phyloP scores from a whole-genome alignment of 2,329 filamentous ascomycete species.

The Epichloe festucae region DNA sequence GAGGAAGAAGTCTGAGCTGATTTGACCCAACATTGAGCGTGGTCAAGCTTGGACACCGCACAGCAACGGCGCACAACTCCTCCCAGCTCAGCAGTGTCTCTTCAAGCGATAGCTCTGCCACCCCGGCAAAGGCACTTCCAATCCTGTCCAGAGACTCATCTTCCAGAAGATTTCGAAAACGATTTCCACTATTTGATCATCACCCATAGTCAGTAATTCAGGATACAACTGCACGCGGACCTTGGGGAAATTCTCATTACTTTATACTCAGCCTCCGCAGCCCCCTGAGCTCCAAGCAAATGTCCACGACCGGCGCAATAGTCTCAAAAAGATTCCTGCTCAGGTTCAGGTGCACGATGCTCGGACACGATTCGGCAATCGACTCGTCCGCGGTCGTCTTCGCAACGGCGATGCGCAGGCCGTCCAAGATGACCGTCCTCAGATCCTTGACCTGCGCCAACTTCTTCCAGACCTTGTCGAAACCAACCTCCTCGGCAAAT shows the following conservation, averaged over 20 bases:
- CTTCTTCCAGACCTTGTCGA: slow-evolving; percentile 77
- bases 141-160: slow-evolving; percentile 18
- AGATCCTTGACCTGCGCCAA: slow-evolving; percentile 69
- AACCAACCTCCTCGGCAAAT: slow-evolving; percentile 84
- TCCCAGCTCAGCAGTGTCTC: slow-evolving; percentile 55
- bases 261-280: slow-evolving; percentile 57
- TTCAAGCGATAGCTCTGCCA: slow-evolving; percentile 51
- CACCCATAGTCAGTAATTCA: background rate
- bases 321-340: slow-evolving; percentile 69
- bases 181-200: slow-evolving; percentile 50
- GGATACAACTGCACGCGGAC: no score
- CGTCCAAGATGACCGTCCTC: slow-evolving; percentile 70
- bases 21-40: slow-evolving; percentile 44
- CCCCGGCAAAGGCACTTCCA: slow-evolving; percentile 30
- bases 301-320: slow-evolving; percentile 52
- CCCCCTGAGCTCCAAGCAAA: slow-evolving; percentile 56
- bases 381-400: slow-evolving; percentile 19
- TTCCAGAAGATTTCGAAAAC: slow-evolving; percentile 38
- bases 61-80: slow-evolving; percentile 42
- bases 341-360: slow-evolving; percentile 68
- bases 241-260: slow-evolving; percentile 16
- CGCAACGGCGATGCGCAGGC: slow-evolving; percentile 44
- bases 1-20: slow-evolving; percentile 39
- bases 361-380: slow-evolving; percentile 43
- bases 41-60: slow-evolving; percentile 39